A percentile compares a stretch with the other conserved stretches of the same genome.
Evolutionary conservation across 768 basidiomycete genomes (phyloP).

Genomic region (Mycena leptocephala): DNA sequence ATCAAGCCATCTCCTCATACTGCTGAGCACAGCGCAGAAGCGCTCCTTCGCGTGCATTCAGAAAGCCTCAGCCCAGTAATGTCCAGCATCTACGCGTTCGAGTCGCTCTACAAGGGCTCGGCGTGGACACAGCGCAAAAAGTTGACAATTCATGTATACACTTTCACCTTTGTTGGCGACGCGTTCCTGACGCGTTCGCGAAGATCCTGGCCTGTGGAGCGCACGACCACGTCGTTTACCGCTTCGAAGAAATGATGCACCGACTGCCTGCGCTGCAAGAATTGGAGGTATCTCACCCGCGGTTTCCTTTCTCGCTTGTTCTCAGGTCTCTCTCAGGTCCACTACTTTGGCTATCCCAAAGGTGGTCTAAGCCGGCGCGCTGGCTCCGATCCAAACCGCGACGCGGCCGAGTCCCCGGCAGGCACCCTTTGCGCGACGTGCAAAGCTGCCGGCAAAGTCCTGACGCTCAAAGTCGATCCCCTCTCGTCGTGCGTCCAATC

Average conservation of each 20-base stretch:
- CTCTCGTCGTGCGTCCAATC: background rate
- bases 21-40: background rate
- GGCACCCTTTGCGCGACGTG: slow-evolving; percentile 4
- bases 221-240: background rate
- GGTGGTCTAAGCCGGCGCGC: background rate
- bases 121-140: slow-evolving; percentile 8
- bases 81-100: slow-evolving; percentile 6
- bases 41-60: slow-evolving; percentile 5
- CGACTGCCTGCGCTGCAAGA: slow-evolving; percentile 11
- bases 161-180: background rate
- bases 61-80: slow-evolving; percentile 4
- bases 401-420: slow-evolving; percentile 6
- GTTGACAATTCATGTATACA: slow-evolving; percentile 1
- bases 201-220: slow-evolving; percentile 9
- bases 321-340: background rate
- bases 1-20: background rate
- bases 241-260: slow-evolving; percentile 17
- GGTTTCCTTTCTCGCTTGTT: background rate
- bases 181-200: background rate
- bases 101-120: slow-evolving; percentile 5
- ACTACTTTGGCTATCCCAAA: slow-evolving; percentile 4
- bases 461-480: background rate
- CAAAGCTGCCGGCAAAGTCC: slow-evolving; percentile 9
- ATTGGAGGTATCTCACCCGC: background rate
- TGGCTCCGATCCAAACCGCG: background rate